These are phyloP conservation scores for Sporisorium sorghi DNA, from an alignment of 1,284 basidiomycete genomes.

Conservation along the genomic window DNA sequence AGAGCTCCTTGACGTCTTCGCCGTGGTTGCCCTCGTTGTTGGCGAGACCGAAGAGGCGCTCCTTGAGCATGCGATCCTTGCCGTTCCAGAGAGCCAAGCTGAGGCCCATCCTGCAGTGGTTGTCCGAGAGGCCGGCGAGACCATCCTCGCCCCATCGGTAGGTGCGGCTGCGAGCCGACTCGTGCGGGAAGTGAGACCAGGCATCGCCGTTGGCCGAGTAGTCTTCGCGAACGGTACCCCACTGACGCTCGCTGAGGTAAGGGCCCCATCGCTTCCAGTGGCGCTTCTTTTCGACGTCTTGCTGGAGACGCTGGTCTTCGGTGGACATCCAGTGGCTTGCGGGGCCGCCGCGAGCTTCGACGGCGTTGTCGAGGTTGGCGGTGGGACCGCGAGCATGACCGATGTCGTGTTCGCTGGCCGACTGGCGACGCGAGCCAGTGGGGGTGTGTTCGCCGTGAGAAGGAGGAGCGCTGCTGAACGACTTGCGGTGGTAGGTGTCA, in stretches of 20 bases:
- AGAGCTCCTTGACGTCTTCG: slow-evolving; percentile 97
- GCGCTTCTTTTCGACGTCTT: slow-evolving; percentile 76
- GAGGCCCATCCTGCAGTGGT: slow-evolving; percentile 92
- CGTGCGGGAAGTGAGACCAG: slow-evolving; percentile 97
- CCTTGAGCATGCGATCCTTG: slow-evolving; percentile 92
- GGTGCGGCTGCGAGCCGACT: slow-evolving; percentile 89
- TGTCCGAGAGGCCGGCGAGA: slow-evolving; percentile 94
- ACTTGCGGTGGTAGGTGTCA: slow-evolving; percentile 60
- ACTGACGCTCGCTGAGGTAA: slow-evolving; percentile 95
- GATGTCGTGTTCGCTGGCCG: slow-evolving; percentile 44
- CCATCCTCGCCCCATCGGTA: slow-evolving; percentile 99
- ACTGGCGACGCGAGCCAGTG: slow-evolving; percentile 36
- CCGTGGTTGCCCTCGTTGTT: slow-evolving; percentile 97
- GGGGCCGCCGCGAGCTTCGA: slow-evolving; percentile 40
- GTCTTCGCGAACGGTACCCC: slow-evolving; percentile 98
- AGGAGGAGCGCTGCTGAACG: slow-evolving; percentile 39
- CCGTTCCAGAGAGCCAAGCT: slow-evolving; percentile 94
- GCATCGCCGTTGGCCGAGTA: slow-evolving; percentile 96
- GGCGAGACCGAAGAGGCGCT: slow-evolving; percentile 91
- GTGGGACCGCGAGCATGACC: slow-evolving; percentile 55
- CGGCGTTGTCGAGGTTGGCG: slow-evolving; percentile 35
- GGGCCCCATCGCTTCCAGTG: slow-evolving; percentile 99
- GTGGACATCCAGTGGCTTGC: slow-evolving; percentile 51
- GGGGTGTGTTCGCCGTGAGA: slow-evolving; percentile 32
- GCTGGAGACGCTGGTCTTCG: slow-evolving; percentile 72